phyloP scores from a whole-genome alignment of 2,329 filamentous ascomycete genomes.

The Truncatella angustata region DNA sequence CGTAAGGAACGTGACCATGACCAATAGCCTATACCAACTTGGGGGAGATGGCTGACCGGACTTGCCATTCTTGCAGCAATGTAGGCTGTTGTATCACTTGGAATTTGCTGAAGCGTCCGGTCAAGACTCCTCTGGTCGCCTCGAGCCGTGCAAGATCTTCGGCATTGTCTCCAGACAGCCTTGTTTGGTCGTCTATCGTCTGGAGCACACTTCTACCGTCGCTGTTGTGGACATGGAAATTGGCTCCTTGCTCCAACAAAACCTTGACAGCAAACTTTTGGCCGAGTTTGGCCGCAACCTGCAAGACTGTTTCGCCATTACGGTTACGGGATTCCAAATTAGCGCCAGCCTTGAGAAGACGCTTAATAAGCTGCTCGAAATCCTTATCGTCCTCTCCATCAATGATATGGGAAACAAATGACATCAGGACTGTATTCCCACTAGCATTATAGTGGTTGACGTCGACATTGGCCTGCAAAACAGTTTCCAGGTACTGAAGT shows the following conservation, averaged over 20 bases:
- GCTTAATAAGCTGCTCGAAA: conserved; percentile 41
- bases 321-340: conserved; percentile 50
- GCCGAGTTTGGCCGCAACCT: conserved; percentile 51
- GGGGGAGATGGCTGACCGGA: background rate
- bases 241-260: conserved; percentile 45
- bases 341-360: conserved; percentile 41
- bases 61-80: conserved; percentile 39
- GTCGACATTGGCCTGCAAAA: conserved; percentile 40
- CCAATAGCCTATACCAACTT: too few relatives aligned
- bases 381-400: conserved; percentile 44
- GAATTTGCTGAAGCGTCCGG: conserved; percentile 28
- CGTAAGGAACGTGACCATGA: too few relatives aligned
- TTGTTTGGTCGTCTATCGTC: conserved; percentile 41
- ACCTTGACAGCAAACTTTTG: conserved; percentile 50
- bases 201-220: conserved; percentile 44
- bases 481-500: conserved; percentile 19
- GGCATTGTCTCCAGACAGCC: conserved; percentile 26
- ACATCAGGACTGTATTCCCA: conserved; percentile 56
- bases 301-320: conserved; percentile 53
- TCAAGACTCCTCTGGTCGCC: conserved; percentile 45
- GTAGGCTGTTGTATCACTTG: conserved; percentile 37
- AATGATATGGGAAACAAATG: conserved; percentile 48
- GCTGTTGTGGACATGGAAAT: conserved; percentile 44
- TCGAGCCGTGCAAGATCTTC: conserved; percentile 40
- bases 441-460: conserved; percentile 50